phyloP scores from a whole-genome alignment of 2,329 filamentous ascomycete genomes.

The Podosphaera leucotricha region DNA sequence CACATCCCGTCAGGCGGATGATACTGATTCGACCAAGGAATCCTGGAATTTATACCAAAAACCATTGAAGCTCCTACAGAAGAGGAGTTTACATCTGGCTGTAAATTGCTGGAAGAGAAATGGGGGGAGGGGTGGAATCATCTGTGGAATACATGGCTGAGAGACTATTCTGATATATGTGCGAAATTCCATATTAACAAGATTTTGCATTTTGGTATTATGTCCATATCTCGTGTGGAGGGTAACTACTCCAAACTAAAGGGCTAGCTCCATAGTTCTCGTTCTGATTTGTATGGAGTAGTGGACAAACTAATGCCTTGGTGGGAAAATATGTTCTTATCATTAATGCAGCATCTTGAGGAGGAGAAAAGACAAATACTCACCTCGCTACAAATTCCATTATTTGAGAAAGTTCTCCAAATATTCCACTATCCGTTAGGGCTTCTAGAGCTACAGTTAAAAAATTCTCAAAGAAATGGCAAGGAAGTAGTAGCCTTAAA shows the following conservation, averaged over 20 bases:
- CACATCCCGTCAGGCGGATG: too few species aligned
- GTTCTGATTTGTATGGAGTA: not conserved
- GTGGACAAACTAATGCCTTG: not conserved
- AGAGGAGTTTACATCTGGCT: too few species aligned
- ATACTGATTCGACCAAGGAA: too few species aligned
- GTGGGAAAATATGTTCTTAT: not conserved
- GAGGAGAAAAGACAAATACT: not conserved
- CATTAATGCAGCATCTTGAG: not conserved
- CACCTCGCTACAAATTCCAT: not conserved
- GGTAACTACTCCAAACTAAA: not conserved
- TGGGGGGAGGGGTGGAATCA: not conserved
- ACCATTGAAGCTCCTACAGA: too few species aligned
- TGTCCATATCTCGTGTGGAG: not conserved
- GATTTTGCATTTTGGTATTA: not conserved
- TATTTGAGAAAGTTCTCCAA: not conserved
- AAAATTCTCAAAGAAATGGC: not conserved
- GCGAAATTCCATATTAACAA: not conserved
- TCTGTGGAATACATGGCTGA: not conserved
- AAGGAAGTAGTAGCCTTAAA: not conserved
- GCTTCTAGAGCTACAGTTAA: not conserved
- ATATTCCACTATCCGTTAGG: not conserved
- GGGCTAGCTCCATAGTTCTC: not conserved
- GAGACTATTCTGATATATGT: not conserved
- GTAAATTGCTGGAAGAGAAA: not conserved
- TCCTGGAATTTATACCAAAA: too few species aligned